A percentile compares a stretch with the other conserved stretches of the same genome.
These are phyloP conservation scores for Cucurbita moschata DNA, from an alignment of 306 rosid genomes.

Conservation along the genomic window DNA sequence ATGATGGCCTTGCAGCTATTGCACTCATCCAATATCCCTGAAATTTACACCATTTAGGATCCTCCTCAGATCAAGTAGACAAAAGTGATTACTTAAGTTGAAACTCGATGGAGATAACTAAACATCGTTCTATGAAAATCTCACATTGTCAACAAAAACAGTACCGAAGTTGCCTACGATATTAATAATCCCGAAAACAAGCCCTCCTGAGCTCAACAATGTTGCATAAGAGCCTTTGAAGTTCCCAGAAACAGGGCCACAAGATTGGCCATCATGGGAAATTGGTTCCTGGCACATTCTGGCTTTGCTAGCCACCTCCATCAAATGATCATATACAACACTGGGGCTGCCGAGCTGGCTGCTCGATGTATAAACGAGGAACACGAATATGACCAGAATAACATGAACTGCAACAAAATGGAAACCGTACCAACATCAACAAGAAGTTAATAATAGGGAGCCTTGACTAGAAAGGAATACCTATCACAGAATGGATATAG, in stretches of 20 bases:
- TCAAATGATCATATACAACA: slow-evolving; percentile 41
- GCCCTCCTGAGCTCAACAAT: slow-evolving; percentile 89
- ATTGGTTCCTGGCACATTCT: slow-evolving; percentile 59
- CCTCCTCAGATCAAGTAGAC: background rate
- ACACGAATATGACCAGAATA: slow-evolving; percentile 77
- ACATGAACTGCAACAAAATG: slow-evolving; percentile 46
- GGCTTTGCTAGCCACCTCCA: slow-evolving; percentile 65
- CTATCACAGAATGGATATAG: slow-evolving; percentile 91
- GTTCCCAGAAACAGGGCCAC: slow-evolving; percentile 86
- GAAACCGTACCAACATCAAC: background rate
- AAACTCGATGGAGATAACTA: background rate
- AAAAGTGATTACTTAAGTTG: background rate
- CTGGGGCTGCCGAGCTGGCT: slow-evolving; percentile 74
- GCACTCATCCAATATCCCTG: slow-evolving; percentile 99
- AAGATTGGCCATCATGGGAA: slow-evolving; percentile 77
- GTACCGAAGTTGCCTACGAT: slow-evolving; percentile 88
- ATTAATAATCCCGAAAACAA: slow-evolving; percentile 76
- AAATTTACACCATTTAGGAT: slow-evolving; percentile 5
- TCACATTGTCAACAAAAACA: slow-evolving; percentile 87
- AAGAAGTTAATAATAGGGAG: background rate
- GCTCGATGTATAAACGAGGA: slow-evolving; percentile 73
- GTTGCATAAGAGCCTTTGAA: slow-evolving; percentile 72
- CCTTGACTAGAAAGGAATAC: slow-evolving; percentile 17
- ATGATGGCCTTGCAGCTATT: slow-evolving; percentile 88
- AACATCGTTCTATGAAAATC: slow-evolving; percentile 1